These are phyloP conservation scores for Puccinia brachypodii DNA, from an alignment of 1,284 basidiomycete genomes.

Conservation along the genomic window DNA sequence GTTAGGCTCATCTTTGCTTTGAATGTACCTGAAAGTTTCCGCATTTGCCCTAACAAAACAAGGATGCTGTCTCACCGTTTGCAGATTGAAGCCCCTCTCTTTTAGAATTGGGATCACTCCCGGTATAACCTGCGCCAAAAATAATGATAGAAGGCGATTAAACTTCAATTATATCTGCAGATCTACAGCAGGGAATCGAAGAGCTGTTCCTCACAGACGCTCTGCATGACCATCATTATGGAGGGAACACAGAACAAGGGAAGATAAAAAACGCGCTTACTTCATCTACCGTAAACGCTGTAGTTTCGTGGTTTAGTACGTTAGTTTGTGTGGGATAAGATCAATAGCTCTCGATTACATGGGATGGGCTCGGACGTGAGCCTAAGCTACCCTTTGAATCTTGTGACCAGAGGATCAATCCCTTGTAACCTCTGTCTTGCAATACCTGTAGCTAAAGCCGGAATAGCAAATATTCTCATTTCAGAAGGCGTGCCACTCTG, in stretches of 20 bases:
- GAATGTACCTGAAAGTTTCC: too few relatives aligned
- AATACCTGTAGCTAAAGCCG: slow-evolving; percentile 50
- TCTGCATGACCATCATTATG: too few relatives aligned
- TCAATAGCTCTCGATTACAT: slow-evolving; percentile 33
- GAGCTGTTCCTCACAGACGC: too few relatives aligned
- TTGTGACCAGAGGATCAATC: slow-evolving; percentile 46
- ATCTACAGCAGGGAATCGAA: too few relatives aligned
- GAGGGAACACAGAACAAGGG: not conserved
- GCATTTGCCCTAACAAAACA: too few relatives aligned
- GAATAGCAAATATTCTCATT: not conserved
- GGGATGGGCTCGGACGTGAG: not conserved
- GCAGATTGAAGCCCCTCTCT: not conserved
- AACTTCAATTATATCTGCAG: too few relatives aligned
- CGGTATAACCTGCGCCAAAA: not conserved
- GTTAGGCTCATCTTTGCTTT: not conserved
- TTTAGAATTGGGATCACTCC: not conserved
- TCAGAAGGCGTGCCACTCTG: not conserved
- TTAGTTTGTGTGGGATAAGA: slow-evolving; percentile 11
- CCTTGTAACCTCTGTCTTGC: slow-evolving; percentile 52
- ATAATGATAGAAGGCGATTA: not conserved
- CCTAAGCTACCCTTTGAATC: slow-evolving; percentile 18
- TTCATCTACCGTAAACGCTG: not conserved
- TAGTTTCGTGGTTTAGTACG: slow-evolving; percentile 41
- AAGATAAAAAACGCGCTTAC: not conserved
- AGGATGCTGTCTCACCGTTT: not conserved